Evolutionary conservation across 1,284 basidiomycete genomes (phyloP).

Genomic region (Ustilago vetiveriae): DNA sequence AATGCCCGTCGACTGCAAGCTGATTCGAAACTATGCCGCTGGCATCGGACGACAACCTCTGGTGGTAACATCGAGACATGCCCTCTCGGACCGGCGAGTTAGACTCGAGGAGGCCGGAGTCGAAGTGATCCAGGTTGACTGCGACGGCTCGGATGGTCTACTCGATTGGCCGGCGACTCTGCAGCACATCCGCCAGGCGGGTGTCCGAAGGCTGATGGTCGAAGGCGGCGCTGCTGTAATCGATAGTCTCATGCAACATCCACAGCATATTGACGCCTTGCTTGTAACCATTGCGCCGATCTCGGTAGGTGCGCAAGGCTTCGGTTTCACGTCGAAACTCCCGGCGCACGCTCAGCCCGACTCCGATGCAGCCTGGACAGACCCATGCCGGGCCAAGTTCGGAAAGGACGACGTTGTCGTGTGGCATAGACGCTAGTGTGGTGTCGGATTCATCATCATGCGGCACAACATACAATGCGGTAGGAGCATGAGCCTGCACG

Average conservation of each 20-base stretch:
- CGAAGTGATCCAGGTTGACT: constrained; percentile 59
- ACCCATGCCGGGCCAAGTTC: constrained; percentile 9
- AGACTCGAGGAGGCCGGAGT: constrained; percentile 67
- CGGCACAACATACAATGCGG: too few species aligned
- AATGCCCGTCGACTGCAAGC: constrained; percentile 76
- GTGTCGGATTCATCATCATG: too few species aligned
- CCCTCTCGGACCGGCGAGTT: constrained; percentile 34
- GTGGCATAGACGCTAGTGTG: constrained; percentile 21
- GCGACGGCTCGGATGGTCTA: constrained; percentile 57
- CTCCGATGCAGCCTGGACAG: constrained; percentile 1
- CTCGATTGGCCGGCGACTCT: constrained; percentile 44
- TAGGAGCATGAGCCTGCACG: too few species aligned
- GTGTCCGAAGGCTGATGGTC: constrained; percentile 85
- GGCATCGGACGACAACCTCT: constrained; percentile 78
- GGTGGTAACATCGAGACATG: constrained; percentile 72
- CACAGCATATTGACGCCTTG: constrained; percentile 29
- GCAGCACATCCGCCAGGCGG: constrained; percentile 57
- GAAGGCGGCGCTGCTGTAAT: constrained; percentile 91
- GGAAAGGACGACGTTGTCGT: constrained; percentile 32
- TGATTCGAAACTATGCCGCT: constrained; percentile 76
- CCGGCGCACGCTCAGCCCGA: constrained; percentile 3
- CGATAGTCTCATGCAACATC: constrained; percentile 72
- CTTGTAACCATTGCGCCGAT: constrained; percentile 39
- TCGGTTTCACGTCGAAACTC: constrained; percentile 19
- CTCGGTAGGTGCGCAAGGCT: constrained; percentile 16